A percentile compares a stretch with the other conserved stretches of the same genome.
Conservation (phyloP, 2,329 filamentous ascomycete species). For the Aureobasidium sp. region DNA sequence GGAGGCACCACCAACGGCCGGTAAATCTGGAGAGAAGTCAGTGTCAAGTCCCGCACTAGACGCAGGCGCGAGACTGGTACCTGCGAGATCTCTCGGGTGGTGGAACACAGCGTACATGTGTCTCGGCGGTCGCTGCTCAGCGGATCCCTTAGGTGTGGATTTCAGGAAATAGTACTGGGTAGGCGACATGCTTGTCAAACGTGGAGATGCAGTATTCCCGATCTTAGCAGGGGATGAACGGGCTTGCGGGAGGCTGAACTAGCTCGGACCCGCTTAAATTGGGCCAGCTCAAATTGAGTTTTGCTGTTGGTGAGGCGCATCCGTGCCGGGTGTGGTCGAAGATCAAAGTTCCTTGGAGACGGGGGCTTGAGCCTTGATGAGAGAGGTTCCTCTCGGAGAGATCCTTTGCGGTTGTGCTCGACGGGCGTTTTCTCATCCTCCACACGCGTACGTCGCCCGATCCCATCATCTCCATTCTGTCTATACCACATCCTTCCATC, state of each 20-base stretch:
- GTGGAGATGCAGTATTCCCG: conserved; percentile 3
- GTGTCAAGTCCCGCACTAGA: not conserved
- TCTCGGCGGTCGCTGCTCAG: not conserved
- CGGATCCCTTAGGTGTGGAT: not conserved
- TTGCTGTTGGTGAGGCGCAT: not conserved
- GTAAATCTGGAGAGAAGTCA: conserved; percentile 11
- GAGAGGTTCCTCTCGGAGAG: not conserved
- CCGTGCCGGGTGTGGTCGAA: conserved; percentile 11
- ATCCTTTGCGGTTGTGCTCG: not conserved
- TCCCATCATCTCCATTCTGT: not conserved
- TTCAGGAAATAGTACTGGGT: too few species aligned
- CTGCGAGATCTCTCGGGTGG: not conserved
- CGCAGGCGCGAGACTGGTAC: not conserved
- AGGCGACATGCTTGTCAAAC: not conserved
- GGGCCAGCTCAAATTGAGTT: not conserved
- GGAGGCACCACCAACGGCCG: conserved; percentile 4
- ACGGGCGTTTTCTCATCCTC: not conserved
- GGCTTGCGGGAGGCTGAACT: conserved; percentile 1
- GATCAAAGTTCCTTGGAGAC: conserved; percentile 4
- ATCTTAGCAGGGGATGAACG: not conserved
- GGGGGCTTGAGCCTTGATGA: conserved; percentile 4
- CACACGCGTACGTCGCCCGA: conserved; percentile 1
- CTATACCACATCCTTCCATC: not conserved
- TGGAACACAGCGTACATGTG: not conserved
- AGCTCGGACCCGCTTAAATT: not conserved